Conservation (phyloP, 345 rosid species). For the Pistacia integerrima region DNA sequence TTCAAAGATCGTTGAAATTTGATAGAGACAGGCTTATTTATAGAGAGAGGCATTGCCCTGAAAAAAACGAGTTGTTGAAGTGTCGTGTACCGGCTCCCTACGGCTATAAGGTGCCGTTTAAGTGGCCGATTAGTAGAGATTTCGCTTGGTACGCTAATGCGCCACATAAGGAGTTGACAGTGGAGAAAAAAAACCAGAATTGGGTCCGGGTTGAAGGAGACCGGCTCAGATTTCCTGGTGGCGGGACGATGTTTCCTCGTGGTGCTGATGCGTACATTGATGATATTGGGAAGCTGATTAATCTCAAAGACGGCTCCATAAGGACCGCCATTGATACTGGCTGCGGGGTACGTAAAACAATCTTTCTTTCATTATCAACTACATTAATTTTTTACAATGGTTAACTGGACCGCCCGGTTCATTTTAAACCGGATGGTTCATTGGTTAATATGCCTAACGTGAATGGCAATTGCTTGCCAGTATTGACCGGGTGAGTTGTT, state of each 20-base stretch:
- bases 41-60: slow-evolving; percentile 86
- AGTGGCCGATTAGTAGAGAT: slow-evolving; percentile 91
- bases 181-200: slow-evolving; percentile 89
- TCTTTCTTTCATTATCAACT: neutral
- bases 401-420: neutral
- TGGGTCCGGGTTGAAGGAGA: slow-evolving; percentile 76
- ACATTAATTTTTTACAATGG: neutral
- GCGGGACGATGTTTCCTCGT: slow-evolving; percentile 92
- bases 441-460: neutral
- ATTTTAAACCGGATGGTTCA: neutral
- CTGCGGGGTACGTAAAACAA: slow-evolving; percentile 74
- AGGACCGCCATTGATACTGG: slow-evolving; percentile 97
- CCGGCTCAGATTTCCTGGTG: slow-evolving; percentile 85
- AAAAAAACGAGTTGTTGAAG: slow-evolving; percentile 41
- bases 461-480: neutral
- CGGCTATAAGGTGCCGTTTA: slow-evolving; percentile 74
- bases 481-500: neutral
- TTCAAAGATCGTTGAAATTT: slow-evolving; percentile 55
- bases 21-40: slow-evolving; percentile 56
- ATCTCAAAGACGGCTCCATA: slow-evolving; percentile 79
- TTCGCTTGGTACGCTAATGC: slow-evolving; percentile 86
- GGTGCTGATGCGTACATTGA: slow-evolving; percentile 90
- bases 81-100: slow-evolving; percentile 82
- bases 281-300: slow-evolving; percentile 71
- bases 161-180: slow-evolving; percentile 82